Evolutionary conservation across 495 filamentous ascomycete species (phyloP), one percentile per base, ranked within the genome.

Genomic region (Lophium mytilinum): DNA sequence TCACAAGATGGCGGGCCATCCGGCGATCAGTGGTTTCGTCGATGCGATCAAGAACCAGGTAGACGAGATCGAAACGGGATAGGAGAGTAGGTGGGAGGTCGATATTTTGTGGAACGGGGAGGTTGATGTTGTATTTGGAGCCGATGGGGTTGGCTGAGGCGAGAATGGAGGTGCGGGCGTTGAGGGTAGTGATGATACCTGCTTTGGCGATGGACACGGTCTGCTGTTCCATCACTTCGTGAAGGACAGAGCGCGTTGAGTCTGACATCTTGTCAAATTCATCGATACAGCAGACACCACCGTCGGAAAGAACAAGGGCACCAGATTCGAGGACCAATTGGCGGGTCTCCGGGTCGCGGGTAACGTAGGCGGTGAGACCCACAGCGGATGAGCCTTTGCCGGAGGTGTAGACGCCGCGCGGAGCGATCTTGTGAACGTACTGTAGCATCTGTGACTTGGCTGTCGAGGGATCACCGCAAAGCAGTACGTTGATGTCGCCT

Each of bases 211-310:
- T 94, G 1, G 94, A 97, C 11, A 98, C 92, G 1, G 93, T 98
- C 75, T 98, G 93, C 72, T 98, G 93, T 68, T 98, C 93, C 93
- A 98, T 98, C 15, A 98, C 93, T 83, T 98, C 93, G 78, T 98
- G 93, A 36, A 98, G 79, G 9, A 97, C 93, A 3, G 91, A 96
- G 36, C 93, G 85, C 0, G 94, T 97, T 21, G 90, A 82, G 53
- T 98, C 93, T 52, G 86, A 90, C 93, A 98, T 98, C 72, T 98
- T 98, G 76, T 98, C 93, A 63, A 98, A 98, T 70, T 98, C 93
- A 64, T 98, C 93, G 70, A 98, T 98, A 69, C 93, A 98, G 78
- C 93, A 98, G 55, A 96, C 86, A 69, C 93, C 94, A 30, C 93
- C 93, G 68, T 98, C 93, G 1, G 90, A 95, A 47, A 98, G 77